phyloP scores from a whole-genome alignment of 1,139 yeast genomes.

The Torulaspora globosa region DNA sequence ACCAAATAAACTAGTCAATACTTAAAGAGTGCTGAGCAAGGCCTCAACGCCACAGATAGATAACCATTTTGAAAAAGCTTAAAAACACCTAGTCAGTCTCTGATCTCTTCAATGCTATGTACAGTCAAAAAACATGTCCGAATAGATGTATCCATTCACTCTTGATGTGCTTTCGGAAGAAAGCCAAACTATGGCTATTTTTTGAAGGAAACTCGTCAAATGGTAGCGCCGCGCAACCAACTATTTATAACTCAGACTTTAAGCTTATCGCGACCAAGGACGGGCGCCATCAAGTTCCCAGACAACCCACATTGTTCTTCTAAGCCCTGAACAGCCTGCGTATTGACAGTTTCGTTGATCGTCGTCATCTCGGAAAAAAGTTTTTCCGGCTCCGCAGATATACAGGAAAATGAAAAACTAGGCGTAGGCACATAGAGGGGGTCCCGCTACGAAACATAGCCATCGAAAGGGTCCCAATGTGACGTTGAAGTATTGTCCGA shows the following conservation, averaged over 20 bases:
- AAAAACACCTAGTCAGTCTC: constrained; percentile 1
- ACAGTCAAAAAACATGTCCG: constrained; percentile 29
- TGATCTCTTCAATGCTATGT: constrained; percentile 17
- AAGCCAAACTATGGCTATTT: background rate
- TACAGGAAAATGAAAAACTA: background rate
- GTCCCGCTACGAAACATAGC: no score
- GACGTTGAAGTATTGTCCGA: no score
- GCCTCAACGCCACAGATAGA: background rate
- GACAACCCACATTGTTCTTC: no score
- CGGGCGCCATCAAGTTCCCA: no score
- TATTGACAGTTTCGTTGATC: background rate
- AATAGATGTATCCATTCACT: constrained; percentile 32
- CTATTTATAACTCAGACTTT: background rate
- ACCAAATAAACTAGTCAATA: no score
- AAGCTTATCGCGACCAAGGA: no score
- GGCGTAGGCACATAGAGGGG: no score
- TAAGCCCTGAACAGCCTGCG: background rate
- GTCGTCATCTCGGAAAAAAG: background rate
- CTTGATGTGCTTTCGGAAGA: constrained; percentile 15
- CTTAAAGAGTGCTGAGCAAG: no score
- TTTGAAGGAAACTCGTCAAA: constrained; percentile 4
- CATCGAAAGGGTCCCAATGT: no score
- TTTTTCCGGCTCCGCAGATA: background rate
- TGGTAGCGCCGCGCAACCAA: constrained; percentile 1
- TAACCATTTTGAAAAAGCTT: constrained; percentile 7